Evolutionary conservation across 495 filamentous ascomycete species (phyloP).

Genomic region (Hypoxylon intermedium): DNA sequence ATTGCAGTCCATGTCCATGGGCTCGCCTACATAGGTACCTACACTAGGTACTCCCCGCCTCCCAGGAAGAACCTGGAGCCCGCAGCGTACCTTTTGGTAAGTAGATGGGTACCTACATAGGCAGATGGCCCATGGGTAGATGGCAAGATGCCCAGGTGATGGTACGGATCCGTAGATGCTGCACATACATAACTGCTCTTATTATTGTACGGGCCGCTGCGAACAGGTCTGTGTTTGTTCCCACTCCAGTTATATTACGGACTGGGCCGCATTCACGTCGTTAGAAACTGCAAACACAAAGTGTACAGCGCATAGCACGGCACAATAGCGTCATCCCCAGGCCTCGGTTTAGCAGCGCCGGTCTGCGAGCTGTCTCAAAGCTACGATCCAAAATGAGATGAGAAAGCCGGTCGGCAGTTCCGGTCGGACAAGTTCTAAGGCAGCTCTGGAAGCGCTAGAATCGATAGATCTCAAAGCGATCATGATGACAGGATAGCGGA

Average conservation of each 20-base stretch:
- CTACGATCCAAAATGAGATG: conserved; percentile 14
- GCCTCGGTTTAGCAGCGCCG: conserved; percentile 5
- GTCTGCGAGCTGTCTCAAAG: conserved; percentile 15
- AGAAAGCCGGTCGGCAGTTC: conserved; percentile 13
- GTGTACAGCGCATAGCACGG: not conserved
- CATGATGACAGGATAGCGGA: too few species aligned
- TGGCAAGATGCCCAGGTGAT: too few species aligned
- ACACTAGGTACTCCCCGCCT: conserved; percentile 1
- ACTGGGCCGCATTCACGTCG: not conserved
- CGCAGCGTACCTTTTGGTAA: conserved; percentile 1
- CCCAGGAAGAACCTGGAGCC: conserved; percentile 12
- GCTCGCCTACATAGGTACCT: not conserved
- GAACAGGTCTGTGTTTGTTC: not conserved
- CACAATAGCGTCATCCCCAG: conserved; percentile 8
- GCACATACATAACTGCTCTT: too few species aligned
- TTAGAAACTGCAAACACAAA: too few species aligned
- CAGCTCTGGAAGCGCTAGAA: conserved; percentile 21
- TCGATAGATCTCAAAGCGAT: conserved; percentile 33
- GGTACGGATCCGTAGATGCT: too few species aligned
- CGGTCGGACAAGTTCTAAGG: conserved; percentile 4
- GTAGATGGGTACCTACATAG: too few species aligned
- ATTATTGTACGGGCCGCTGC: not conserved
- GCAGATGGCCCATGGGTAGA: too few species aligned
- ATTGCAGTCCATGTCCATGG: conserved; percentile 34
- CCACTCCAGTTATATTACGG: not conserved